These are phyloP conservation scores for Microcos paniculata DNA, from an alignment of 345 rosid genomes.

Conservation along the genomic window DNA sequence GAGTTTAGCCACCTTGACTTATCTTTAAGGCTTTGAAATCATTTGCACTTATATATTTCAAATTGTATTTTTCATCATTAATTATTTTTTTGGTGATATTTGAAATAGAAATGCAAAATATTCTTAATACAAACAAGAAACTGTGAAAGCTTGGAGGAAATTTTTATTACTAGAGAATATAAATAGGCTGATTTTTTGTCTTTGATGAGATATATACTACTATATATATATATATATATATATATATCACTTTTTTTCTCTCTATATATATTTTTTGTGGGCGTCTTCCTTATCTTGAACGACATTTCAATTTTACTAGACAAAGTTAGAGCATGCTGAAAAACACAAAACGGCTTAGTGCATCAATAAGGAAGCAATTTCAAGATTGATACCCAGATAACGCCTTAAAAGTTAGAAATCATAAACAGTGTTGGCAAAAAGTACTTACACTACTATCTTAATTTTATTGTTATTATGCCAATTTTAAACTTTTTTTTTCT, in stretches of 20 bases:
- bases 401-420: no score
- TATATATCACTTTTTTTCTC: no score
- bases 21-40: conserved; percentile 66
- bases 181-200: neutral
- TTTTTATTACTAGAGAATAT: neutral
- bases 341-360: no score
- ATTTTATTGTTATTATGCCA: no score
- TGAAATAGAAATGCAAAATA: neutral
- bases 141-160: neutral
- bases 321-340: no score
- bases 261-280: no score
- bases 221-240: no score
- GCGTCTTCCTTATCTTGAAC: no score
- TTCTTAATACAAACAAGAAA: neutral
- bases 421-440: neutral
- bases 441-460: no score
- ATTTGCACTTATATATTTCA: neutral
- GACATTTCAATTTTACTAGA: neutral
- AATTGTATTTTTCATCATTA: conserved; percentile 8
- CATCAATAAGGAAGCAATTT: no score
- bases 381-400: no score
- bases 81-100: conserved; percentile 12
- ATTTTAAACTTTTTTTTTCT: no score
- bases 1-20: conserved; percentile 73
- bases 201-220: conserved; percentile 14